A percentile compares a stretch with the other conserved stretches of the same genome.
These are phyloP conservation scores for Zygoascus sp. DNA, from an alignment of 1,139 yeast species.

Conservation along the genomic window DNA sequence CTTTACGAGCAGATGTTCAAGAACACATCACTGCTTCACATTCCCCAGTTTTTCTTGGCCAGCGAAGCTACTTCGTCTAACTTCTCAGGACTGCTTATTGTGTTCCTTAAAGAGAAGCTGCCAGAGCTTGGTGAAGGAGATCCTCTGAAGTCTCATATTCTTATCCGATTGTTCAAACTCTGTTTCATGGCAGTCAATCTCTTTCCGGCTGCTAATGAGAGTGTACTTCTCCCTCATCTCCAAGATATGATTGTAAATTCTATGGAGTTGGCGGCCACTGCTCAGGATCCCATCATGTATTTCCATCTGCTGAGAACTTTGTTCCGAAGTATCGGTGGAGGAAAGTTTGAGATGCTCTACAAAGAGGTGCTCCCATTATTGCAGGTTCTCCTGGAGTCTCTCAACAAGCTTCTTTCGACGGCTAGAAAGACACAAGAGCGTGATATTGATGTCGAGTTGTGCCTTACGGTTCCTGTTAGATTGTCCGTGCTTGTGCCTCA, in stretches of 20 bases:
- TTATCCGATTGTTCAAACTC: conserved; percentile 80
- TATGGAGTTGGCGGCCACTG: conserved; percentile 73
- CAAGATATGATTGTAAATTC: conserved; percentile 78
- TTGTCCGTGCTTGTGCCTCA: conserved; percentile 92
- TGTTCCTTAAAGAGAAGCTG: conserved; percentile 68
- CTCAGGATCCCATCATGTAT: conserved; percentile 87
- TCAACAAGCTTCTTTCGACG: conserved; percentile 75
- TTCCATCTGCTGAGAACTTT: conserved; percentile 83
- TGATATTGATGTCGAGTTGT: conserved; percentile 88
- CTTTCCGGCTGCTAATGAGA: conserved; percentile 83
- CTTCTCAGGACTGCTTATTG: conserved; percentile 79
- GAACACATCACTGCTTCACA: conserved; percentile 82
- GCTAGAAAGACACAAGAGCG: conserved; percentile 87
- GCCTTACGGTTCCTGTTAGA: conserved; percentile 93
- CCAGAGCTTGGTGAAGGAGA: conserved; percentile 79
- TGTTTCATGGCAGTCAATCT: conserved; percentile 95
- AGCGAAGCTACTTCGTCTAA: conserved; percentile 91
- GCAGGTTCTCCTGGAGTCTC: conserved; percentile 78
- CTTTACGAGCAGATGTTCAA: conserved; percentile 75
- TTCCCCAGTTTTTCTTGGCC: conserved; percentile 91
- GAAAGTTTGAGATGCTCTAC: conserved; percentile 85
- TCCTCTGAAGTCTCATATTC: conserved; percentile 69
- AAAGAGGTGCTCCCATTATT: conserved; percentile 88
- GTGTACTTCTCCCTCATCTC: conserved; percentile 81
- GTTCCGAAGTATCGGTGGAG: conserved; percentile 94